Conservation (phyloP, 1,284 basidiomycete genomes). For the Boletus coffeatus region DNA sequence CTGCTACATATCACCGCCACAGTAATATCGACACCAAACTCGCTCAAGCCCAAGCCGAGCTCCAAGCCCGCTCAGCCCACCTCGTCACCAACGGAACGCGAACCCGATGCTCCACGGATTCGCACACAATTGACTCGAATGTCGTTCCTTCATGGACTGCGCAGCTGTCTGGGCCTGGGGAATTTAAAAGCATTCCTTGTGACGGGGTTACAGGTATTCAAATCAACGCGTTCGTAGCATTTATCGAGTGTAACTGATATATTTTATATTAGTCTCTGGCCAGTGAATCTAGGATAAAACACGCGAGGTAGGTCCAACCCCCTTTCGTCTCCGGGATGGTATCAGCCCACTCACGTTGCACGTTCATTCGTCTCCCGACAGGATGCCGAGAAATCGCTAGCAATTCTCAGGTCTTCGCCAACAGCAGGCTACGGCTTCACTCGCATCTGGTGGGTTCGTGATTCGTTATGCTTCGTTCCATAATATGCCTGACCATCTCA, state of each 20-base stretch:
- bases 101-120: too few species aligned
- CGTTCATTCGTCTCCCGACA: constrained; percentile 23
- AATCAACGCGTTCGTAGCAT: neutral
- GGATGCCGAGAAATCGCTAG: constrained; percentile 83
- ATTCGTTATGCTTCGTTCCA: neutral
- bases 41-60: too few species aligned
- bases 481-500: constrained; percentile 6
- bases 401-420: constrained; percentile 70
- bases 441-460: constrained; percentile 53
- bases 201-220: constrained; percentile 46
- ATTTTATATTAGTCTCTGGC: constrained; percentile 51
- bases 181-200: constrained; percentile 38
- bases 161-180: too few species aligned
- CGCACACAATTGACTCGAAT: too few species aligned
- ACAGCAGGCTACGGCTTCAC: constrained; percentile 57
- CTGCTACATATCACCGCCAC: too few species aligned
- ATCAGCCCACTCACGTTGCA: constrained; percentile 3
- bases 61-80: too few species aligned
- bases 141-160: too few species aligned
- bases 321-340: neutral
- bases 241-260: constrained; percentile 3
- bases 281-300: constrained; percentile 78
- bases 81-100: too few species aligned
- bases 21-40: too few species aligned
- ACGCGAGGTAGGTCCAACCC: constrained; percentile 55